Conservation (phyloP, 306 rosid genomes). For the Prunus padus region DNA sequence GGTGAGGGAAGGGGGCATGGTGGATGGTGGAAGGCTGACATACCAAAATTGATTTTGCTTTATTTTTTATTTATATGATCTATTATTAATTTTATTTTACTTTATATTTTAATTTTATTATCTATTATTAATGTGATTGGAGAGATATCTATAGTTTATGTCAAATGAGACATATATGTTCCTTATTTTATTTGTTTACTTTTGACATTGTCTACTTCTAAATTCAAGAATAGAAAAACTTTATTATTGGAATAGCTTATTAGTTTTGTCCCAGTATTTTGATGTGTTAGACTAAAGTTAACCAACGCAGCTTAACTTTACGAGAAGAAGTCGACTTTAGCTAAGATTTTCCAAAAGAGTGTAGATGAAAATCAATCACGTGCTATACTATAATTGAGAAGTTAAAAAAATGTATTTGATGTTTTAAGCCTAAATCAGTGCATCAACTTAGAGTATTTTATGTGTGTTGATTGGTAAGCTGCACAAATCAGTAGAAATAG, state of each 20-base stretch:
- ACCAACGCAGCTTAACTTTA: background rate
- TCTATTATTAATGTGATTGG: background rate
- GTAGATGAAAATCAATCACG: background rate
- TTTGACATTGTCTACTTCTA: background rate
- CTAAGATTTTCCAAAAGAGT: background rate
- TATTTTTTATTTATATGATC: no score
- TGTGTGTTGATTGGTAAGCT: slow-evolving; percentile 2
- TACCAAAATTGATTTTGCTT: no score
- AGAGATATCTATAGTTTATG: background rate
- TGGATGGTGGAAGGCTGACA: no score
- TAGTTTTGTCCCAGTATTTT: background rate
- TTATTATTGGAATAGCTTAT: background rate
- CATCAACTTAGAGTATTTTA: background rate
- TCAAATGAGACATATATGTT: background rate
- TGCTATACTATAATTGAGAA: background rate
- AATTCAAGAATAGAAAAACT: background rate
- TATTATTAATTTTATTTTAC: no score
- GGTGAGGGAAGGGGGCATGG: no score
- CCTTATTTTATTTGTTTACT: background rate
- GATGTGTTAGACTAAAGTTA: background rate
- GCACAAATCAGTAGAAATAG: background rate
- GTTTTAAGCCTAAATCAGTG: slow-evolving; percentile 1
- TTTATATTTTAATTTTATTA: no score
- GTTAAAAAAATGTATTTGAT: background rate
- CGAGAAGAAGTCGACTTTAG: background rate